Evolutionary conservation across 257 asterid species (phyloP).

Genomic region (Nicotiana knightiana): DNA sequence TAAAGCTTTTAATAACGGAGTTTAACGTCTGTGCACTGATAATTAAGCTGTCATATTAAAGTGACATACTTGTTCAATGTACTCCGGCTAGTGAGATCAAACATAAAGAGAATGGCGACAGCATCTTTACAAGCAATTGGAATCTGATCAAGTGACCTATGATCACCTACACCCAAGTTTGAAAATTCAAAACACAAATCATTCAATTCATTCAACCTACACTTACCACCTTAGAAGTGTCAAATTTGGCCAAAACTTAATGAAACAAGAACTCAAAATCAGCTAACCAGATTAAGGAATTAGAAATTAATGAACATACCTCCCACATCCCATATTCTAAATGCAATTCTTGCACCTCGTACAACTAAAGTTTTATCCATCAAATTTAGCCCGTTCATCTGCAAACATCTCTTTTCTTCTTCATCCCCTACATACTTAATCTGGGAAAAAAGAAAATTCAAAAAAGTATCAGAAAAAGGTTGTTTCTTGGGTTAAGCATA

Average conservation of each 20-base stretch:
- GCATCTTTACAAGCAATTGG: constrained; percentile 94
- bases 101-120: constrained; percentile 81
- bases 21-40: background rate
- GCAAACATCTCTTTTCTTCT: constrained; percentile 54
- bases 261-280: background rate
- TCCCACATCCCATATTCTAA: constrained; percentile 88
- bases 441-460: constrained; percentile 20
- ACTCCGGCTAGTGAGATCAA: constrained; percentile 78
- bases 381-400: constrained; percentile 69
- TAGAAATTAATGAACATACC: constrained; percentile 32
- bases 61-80: constrained; percentile 59
- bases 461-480: background rate
- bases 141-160: constrained; percentile 59
- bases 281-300: background rate
- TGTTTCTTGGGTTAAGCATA: background rate
- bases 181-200: background rate
- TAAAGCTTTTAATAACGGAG: background rate
- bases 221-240: background rate
- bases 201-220: background rate
- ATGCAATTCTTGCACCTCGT: constrained; percentile 73
- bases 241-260: background rate
- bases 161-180: constrained; percentile 42
- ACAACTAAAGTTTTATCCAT: constrained; percentile 65
- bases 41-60: background rate
- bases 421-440: constrained; percentile 80